Evolutionary conservation across 164 flowering plant species (phyloP).

Genomic region (Pachysandra terminalis): DNA sequence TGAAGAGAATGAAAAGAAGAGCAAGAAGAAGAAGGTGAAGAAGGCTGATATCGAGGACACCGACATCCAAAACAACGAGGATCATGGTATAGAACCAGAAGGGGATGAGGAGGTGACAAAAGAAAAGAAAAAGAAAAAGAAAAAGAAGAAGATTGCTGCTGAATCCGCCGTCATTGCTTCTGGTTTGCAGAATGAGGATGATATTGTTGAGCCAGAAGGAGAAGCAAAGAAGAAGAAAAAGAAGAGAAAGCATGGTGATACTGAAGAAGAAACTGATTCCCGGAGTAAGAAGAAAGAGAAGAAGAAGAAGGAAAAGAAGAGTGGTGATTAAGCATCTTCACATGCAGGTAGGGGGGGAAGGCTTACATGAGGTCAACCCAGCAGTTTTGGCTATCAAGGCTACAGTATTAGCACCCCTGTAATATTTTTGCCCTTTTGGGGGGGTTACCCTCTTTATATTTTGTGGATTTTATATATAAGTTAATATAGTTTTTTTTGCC

Average conservation of each 20-base stretch:
- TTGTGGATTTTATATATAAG: not conserved
- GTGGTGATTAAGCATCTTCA: conserved; percentile 11
- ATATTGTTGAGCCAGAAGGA: too few relatives aligned
- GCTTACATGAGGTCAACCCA: not conserved
- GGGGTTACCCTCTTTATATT: not conserved
- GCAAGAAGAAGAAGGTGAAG: conserved; percentile 42
- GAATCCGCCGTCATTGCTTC: too few relatives aligned
- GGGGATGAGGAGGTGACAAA: conserved; percentile 9
- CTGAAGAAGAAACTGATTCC: conserved; percentile 28
- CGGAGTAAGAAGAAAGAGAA: conserved; percentile 39
- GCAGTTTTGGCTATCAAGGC: conserved; percentile 7
- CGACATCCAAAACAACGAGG: conserved; percentile 12
- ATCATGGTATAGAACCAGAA: conserved; percentile 14
- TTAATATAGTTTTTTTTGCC: not conserved
- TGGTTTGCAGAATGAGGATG: too few relatives aligned
- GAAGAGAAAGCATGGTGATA: conserved; percentile 46
- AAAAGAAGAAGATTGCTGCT: too few relatives aligned
- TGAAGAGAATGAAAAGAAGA: conserved; percentile 34
- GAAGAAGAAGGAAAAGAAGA: conserved; percentile 43
- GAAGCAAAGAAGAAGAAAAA: conserved; percentile 46
- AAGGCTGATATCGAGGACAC: conserved; percentile 22
- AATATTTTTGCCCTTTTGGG: too few relatives aligned
- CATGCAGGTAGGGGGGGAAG: not conserved
- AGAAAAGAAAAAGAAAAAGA: too few relatives aligned
- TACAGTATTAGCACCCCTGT: too few relatives aligned